phyloP scores from a whole-genome alignment of 352 stramenopile species.

The Globisporangium perplexum region DNA sequence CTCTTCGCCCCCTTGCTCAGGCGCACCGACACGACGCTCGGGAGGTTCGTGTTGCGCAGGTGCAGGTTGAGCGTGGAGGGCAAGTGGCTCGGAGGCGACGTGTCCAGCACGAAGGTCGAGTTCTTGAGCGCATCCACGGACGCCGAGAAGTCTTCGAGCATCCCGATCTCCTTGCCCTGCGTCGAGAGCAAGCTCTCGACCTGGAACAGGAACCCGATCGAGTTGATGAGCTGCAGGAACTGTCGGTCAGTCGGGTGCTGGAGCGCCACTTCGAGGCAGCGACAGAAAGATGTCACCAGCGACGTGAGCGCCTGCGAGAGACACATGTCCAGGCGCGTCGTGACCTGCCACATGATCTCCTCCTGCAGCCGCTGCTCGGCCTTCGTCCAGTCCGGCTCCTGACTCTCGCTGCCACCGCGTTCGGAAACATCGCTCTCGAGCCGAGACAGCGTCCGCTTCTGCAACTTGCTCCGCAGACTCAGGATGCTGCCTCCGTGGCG shows the following conservation, averaged over 20 bases:
- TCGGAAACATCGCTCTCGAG: conserved; percentile 40
- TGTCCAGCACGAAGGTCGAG: conserved; percentile 67
- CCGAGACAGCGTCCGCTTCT: conserved; percentile 50
- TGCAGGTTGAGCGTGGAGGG: conserved; percentile 72
- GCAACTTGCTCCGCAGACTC: conserved; percentile 47
- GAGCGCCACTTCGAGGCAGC: conserved; percentile 59
- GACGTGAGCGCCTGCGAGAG: conserved; percentile 72
- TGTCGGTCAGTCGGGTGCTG: conserved; percentile 49
- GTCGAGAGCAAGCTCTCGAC: conserved; percentile 93
- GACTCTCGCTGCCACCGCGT: conserved; percentile 13
- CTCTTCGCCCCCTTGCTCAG: conserved; percentile 46
- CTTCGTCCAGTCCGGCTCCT: conserved; percentile 52
- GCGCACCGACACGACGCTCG: conserved; percentile 66
- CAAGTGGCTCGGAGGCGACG: conserved; percentile 44
- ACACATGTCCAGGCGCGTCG: conserved; percentile 73
- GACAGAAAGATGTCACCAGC: conserved; percentile 67
- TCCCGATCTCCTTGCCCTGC: conserved; percentile 94
- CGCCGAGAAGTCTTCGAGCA: conserved; percentile 89
- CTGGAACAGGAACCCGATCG: conserved; percentile 78
- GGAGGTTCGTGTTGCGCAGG: conserved; percentile 65
- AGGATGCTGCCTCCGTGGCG: conserved; percentile 69
- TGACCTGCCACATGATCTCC: conserved; percentile 74
- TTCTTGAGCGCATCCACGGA: conserved; percentile 72
- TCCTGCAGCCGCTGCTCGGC: conserved; percentile 37
- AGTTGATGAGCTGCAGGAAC: conserved; percentile 58